Evolutionary conservation across 139 green algal species (phyloP).

Genomic region (Limnomonas spitsbergensis): DNA sequence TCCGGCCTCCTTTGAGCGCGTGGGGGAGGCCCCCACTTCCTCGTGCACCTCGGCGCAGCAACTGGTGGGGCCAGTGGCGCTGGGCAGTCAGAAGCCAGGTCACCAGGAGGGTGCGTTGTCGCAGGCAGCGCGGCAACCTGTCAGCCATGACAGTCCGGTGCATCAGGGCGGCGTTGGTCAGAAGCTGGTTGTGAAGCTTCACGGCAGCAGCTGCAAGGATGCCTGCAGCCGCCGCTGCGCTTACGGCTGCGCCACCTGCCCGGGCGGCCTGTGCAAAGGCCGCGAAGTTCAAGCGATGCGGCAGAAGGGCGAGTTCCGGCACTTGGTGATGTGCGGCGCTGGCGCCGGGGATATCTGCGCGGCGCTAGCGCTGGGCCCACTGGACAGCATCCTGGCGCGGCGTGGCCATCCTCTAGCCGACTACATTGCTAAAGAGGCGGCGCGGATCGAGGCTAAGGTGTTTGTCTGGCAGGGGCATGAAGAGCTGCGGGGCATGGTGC

Average conservation of each 20-base stretch:
- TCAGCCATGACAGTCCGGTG: too few relatives aligned
- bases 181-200: conserved; percentile 34
- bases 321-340: conserved; percentile 72
- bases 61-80: too few relatives aligned
- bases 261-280: conserved; percentile 80
- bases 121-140: neutral
- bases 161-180: conserved; percentile 22
- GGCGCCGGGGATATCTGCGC: conserved; percentile 81
- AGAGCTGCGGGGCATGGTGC: too few relatives aligned
- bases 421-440: too few relatives aligned
- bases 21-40: neutral
- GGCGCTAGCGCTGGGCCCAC: conserved; percentile 53
- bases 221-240: conserved; percentile 54
- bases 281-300: conserved; percentile 52
- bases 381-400: conserved; percentile 68
- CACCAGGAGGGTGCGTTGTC: neutral
- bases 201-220: neutral
- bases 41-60: neutral
- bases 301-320: conserved; percentile 25
- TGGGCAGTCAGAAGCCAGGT: neutral
- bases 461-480: too few relatives aligned
- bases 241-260: conserved; percentile 65
- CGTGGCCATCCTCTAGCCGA: neutral
- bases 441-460: too few relatives aligned
- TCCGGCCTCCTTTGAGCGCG: conserved; percentile 54